Conservation (phyloP, 345 rosid species). For the Populus alba region DNA sequence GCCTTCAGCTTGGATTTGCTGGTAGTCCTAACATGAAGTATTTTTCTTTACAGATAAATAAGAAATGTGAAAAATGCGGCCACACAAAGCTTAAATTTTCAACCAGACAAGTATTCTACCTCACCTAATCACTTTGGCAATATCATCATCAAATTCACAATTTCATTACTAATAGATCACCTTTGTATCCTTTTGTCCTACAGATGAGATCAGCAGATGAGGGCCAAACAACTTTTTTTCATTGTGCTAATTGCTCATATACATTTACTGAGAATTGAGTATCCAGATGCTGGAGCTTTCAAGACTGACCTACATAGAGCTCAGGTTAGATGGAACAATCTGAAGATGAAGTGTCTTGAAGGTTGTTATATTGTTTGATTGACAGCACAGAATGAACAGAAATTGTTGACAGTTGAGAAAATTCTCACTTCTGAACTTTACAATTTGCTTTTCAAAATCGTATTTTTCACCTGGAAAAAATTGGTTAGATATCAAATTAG, state of each 20-base stretch:
- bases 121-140: neutral
- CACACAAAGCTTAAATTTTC: slow-evolving; percentile 24
- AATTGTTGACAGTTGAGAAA: no score
- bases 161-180: neutral
- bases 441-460: no score
- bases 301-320: neutral
- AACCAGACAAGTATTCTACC: slow-evolving; percentile 16
- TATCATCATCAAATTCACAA: neutral
- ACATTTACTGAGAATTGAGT: slow-evolving; percentile 21
- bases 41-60: slow-evolving; percentile 15
- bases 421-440: no score
- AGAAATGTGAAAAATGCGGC: slow-evolving; percentile 22
- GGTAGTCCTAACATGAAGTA: neutral
- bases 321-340: neutral
- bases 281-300: neutral
- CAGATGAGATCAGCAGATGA: slow-evolving; percentile 31
- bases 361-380: no score
- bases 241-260: slow-evolving; percentile 14
- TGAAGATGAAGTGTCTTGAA: no score
- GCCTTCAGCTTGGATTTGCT: neutral
- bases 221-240: slow-evolving; percentile 27
- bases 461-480: no score
- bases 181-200: neutral
- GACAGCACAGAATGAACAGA: no score
- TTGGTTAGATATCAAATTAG: no score